These are phyloP conservation scores for Penicillium sp. DNA, from an alignment of 2,329 filamentous ascomycete species.

Conservation along the genomic window DNA sequence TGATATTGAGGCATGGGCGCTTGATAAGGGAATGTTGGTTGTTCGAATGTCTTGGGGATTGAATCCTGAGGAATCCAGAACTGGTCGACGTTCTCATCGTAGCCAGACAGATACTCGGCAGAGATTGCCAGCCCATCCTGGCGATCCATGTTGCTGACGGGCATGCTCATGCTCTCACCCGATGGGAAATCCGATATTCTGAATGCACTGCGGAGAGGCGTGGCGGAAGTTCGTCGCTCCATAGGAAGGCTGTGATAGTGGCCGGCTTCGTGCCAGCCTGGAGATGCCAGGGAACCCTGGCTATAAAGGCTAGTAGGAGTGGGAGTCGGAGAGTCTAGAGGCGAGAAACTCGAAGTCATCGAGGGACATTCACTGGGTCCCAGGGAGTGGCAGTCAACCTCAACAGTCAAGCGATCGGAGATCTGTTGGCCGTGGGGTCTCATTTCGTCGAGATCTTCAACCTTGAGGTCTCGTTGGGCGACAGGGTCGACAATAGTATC, in stretches of 20 bases:
- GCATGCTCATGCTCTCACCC: conserved; percentile 40
- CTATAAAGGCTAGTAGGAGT: conserved; percentile 49
- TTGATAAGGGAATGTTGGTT: conserved; percentile 41
- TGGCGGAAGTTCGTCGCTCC: conserved; percentile 36
- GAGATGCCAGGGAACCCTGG: conserved; percentile 46
- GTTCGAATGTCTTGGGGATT: conserved; percentile 45
- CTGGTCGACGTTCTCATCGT: conserved; percentile 47
- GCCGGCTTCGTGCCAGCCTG: conserved; percentile 43
- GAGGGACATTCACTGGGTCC: conserved; percentile 49
- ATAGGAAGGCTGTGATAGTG: conserved; percentile 39
- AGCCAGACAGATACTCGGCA: conserved; percentile 44
- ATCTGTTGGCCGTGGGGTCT: conserved; percentile 45
- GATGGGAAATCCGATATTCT: conserved; percentile 44
- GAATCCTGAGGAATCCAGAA: conserved; percentile 45
- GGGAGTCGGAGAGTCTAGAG: conserved; percentile 48
- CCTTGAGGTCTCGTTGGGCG: conserved; percentile 36
- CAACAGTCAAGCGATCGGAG: conserved; percentile 46
- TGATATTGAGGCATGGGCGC: conserved; percentile 45
- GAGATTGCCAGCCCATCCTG: conserved; percentile 44
- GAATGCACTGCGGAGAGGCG: conserved; percentile 45
- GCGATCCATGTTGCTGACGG: conserved; percentile 42
- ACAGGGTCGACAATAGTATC: conserved; percentile 37
- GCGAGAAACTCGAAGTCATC: conserved; percentile 49
- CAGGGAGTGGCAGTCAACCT: conserved; percentile 47
- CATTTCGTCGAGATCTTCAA: conserved; percentile 45